Evolutionary conservation across 139 green algal genomes (phyloP).

Genomic region (Chlamydomonas applanata): DNA sequence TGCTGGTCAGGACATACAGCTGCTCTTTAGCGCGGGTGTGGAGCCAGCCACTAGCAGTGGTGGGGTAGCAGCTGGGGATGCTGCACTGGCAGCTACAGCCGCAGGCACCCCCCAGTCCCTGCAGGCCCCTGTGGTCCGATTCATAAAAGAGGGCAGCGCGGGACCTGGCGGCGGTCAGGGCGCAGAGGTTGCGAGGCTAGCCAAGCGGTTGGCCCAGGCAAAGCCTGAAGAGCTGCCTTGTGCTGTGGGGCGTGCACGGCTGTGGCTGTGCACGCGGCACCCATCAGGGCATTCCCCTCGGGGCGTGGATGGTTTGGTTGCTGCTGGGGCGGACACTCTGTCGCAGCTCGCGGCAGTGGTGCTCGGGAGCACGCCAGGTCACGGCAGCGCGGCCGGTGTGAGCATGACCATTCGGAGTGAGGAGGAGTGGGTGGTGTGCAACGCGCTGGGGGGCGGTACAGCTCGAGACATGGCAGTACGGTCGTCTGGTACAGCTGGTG

Average conservation of each 20-base stretch:
- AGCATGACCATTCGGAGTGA: neutral
- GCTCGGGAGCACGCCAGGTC: too few species aligned
- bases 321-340: too few species aligned
- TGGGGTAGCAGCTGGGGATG: too few species aligned
- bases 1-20: neutral
- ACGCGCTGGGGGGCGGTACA: conserved; percentile 42
- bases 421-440: conserved; percentile 60
- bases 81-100: too few species aligned
- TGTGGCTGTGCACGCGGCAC: neutral
- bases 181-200: neutral
- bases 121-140: neutral
- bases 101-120: neutral
- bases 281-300: too few species aligned
- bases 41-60: neutral
- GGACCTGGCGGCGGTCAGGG: neutral
- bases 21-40: conserved; percentile 20
- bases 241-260: neutral
- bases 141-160: neutral
- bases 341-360: too few species aligned
- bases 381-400: too few species aligned
- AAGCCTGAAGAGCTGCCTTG: neutral
- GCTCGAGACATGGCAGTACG: conserved; percentile 40
- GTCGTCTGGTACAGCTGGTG: conserved; percentile 4
- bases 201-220: conserved; percentile 1
- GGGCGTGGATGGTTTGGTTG: too few species aligned